Conservation (phyloP, 306 rosid species). For the Dryas drummondii region DNA sequence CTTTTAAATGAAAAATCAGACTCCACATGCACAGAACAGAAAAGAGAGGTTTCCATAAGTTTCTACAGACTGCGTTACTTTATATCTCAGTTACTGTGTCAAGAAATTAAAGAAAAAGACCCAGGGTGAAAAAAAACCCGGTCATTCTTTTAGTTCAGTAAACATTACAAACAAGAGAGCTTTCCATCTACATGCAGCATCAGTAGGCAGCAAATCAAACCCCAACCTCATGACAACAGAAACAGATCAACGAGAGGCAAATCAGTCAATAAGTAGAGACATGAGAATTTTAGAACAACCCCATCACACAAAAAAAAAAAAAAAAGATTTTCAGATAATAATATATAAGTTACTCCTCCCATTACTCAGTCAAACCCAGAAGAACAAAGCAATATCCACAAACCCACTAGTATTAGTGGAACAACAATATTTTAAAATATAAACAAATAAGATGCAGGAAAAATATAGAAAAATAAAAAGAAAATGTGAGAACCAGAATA, state of each 20-base stretch:
- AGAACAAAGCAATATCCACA: not conserved
- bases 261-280: not conserved
- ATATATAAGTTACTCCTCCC: not conserved
- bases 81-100: not conserved
- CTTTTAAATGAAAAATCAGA: not conserved
- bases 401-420: not conserved
- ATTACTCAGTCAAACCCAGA: not conserved
- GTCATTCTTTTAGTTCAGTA: not conserved
- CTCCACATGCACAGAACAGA: conserved; percentile 6
- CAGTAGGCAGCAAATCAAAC: not conserved
- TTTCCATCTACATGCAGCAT: not conserved
- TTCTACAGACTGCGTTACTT: not conserved
- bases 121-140: not conserved
- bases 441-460: not conserved
- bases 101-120: too few species aligned
- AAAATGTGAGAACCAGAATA: conserved; percentile 1
- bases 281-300: not conserved
- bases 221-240: not conserved
- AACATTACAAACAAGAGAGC: not conserved
- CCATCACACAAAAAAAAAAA: not conserved
- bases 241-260: not conserved
- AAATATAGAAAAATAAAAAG: not conserved
- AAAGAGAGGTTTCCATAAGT: not conserved
- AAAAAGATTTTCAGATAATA: not conserved
- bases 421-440: not conserved